These are phyloP conservation scores for Sphaerostilbella broomeana DNA, from an alignment of 2,329 filamentous ascomycete genomes.

Conservation along the genomic window DNA sequence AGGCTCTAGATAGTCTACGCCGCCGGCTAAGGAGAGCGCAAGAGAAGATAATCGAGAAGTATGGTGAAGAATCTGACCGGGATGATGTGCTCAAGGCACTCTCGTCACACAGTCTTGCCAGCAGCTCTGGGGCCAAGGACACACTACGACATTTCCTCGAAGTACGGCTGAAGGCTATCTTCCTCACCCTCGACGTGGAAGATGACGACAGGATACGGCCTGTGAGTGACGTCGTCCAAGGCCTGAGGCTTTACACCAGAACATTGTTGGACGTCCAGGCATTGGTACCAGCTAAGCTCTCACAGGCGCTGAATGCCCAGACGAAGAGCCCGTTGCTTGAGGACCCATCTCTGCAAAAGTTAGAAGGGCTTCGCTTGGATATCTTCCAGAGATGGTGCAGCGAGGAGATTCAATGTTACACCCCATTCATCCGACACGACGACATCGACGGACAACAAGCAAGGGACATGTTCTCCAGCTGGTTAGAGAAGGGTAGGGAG, in stretches of 20 bases:
- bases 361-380: conserved; percentile 71
- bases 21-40: conserved; percentile 60
- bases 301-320: conserved; percentile 60
- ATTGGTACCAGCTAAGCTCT: conserved; percentile 65
- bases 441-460: conserved; percentile 59
- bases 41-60: conserved; percentile 60
- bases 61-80: conserved; percentile 44
- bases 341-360: conserved; percentile 57
- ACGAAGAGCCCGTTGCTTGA: conserved; percentile 66
- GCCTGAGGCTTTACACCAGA: conserved; percentile 65
- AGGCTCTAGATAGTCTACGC: conserved; percentile 55
- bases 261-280: conserved; percentile 73
- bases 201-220: conserved; percentile 35
- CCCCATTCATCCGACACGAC: conserved; percentile 78
- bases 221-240: conserved; percentile 49
- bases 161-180: conserved; percentile 63
- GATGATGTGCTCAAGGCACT: conserved; percentile 63
- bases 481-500: conserved; percentile 56
- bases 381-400: conserved; percentile 73
- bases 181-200: conserved; percentile 50
- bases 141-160: conserved; percentile 72
- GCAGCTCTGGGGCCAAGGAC: conserved; percentile 72
- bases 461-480: conserved; percentile 53
- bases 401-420: conserved; percentile 77
- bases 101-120: conserved; percentile 74